Evolutionary conservation across 805 yeast species (phyloP), one percentile per base, ranked within the genome.

Genomic region (Wickerhamiella shivajii): DNA sequence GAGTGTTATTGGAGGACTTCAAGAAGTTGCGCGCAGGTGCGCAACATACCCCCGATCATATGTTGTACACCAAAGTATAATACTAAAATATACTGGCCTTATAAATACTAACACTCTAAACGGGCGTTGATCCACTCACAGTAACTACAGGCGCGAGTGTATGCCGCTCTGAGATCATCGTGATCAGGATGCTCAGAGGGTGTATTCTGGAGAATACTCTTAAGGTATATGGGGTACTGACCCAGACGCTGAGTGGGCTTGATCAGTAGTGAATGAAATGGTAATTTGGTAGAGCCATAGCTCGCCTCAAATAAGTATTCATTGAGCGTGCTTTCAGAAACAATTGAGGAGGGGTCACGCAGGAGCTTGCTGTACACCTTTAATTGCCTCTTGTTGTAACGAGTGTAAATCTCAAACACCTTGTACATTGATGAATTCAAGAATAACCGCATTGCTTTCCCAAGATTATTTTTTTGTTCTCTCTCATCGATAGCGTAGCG

Each of bases 361-460:
- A 17, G 15, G 3, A 22, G 27, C 18, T 21, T 20, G 14, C 22
- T 16, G 12, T 27, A 42, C 16, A 39, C 26, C 24, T 43, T 41
- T 43, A 50, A 43, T 24, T 59, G 59, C 1, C 28, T 26, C 29
- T 44, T 38, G 36, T 51, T 57, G 13, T 44, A 35, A 14, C 40
- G 49, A 29, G 56, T 52, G 42, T 58, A 61, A 4, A 31, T 33
- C 28, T 49, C 45, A 40, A 55, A 61, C 2, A 48, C 49, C 8
- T 38, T 39, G 37, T 57, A 61, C 38, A 60, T 42, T 18, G 37
- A 41, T 5, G 47, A 40, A 9, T 40, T 43, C 33, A 28, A 51
- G 38, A 33, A 51, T 18, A 42, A 39, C 40, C 38, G 48, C 51
- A 37, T 49, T 24, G 40, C 58, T 12, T 41, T 42, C 2, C 60